Percentiles rank a stretch among this genome's conserved stretches.
These are phyloP conservation scores for Suillus subluteus DNA, from an alignment of 768 basidiomycete genomes.

Conservation along the genomic window DNA sequence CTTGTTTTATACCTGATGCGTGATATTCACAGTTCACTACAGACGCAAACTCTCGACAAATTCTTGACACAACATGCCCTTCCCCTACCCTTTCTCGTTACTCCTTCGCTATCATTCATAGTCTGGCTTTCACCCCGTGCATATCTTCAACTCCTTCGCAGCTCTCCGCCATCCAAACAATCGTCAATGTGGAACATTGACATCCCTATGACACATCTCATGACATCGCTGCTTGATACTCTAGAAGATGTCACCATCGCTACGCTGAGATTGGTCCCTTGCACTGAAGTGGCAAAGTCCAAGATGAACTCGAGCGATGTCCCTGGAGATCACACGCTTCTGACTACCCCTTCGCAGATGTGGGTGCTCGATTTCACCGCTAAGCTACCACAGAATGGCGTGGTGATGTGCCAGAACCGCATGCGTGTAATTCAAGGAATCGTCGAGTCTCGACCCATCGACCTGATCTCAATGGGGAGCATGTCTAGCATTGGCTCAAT, in stretches of 20 bases:
- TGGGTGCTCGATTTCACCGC: constrained; percentile 80
- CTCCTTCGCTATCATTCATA: constrained; percentile 74
- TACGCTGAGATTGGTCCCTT: constrained; percentile 47
- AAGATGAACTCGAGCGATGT: constrained; percentile 17
- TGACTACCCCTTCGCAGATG: constrained; percentile 33
- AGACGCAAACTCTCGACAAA: constrained; percentile 63
- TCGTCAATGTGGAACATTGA: constrained; percentile 44
- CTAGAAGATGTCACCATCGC: constrained; percentile 59
- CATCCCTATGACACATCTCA: constrained; percentile 54
- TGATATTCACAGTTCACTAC: constrained; percentile 35
- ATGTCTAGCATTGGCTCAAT: constrained; percentile 30
- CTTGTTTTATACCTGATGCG: constrained; percentile 4
- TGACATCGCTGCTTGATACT: constrained; percentile 42
- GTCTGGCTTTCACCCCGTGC: constrained; percentile 68
- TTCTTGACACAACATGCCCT: constrained; percentile 58
- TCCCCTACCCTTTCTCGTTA: constrained; percentile 71
- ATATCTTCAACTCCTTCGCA: constrained; percentile 65
- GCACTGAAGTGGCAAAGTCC: constrained; percentile 19
- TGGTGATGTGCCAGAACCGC: constrained; percentile 74
- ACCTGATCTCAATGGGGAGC: constrained; percentile 20
- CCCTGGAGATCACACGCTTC: constrained; percentile 30
- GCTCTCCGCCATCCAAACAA: constrained; percentile 25
- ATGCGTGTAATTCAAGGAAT: constrained; percentile 76
- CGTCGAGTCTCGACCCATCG: constrained; percentile 37
- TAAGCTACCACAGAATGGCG: constrained; percentile 50